A percentile compares a stretch with the other conserved stretches of the same genome.
phyloP scores from a whole-genome alignment of 495 filamentous ascomycete genomes.

The Podospora comata region DNA sequence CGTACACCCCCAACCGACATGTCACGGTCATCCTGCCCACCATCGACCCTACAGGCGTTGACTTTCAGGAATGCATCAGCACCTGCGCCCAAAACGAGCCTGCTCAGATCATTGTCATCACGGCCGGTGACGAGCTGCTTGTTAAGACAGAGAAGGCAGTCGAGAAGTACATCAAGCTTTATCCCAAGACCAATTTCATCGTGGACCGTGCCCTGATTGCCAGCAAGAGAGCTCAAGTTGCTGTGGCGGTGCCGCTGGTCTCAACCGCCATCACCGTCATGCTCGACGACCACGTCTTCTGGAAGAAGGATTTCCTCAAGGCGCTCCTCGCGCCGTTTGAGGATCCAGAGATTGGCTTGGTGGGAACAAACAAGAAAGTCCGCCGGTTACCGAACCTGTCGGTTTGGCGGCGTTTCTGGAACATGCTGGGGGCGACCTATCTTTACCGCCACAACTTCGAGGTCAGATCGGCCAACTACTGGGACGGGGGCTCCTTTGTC shows the following conservation, averaged over 20 bases:
- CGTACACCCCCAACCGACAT: constrained; percentile 38
- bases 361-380: constrained; percentile 52
- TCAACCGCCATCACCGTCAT: constrained; percentile 47
- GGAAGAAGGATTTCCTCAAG: constrained; percentile 44
- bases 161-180: constrained; percentile 4
- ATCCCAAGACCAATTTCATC: constrained; percentile 21
- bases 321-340: constrained; percentile 52
- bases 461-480: constrained; percentile 48
- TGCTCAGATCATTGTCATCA: constrained; percentile 38
- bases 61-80: constrained; percentile 36
- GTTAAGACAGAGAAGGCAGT: constrained; percentile 17
- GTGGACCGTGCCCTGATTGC: constrained; percentile 28
- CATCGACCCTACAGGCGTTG: constrained; percentile 36
- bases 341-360: constrained; percentile 48
- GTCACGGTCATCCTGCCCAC: constrained; percentile 57
- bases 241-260: constrained; percentile 41
- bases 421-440: constrained; percentile 52
- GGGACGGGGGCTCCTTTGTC: constrained; percentile 56
- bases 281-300: constrained; percentile 56
- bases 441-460: constrained; percentile 59
- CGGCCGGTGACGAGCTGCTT: constrained; percentile 28
- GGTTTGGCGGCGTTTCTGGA: constrained; percentile 41
- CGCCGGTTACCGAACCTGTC: constrained; percentile 31
- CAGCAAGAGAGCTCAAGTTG: constrained; percentile 51
- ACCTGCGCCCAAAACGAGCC: constrained; percentile 35